These are phyloP conservation scores for Aspergillus cavernicola DNA, from an alignment of 495 filamentous ascomycete genomes.

Conservation along the genomic window DNA sequence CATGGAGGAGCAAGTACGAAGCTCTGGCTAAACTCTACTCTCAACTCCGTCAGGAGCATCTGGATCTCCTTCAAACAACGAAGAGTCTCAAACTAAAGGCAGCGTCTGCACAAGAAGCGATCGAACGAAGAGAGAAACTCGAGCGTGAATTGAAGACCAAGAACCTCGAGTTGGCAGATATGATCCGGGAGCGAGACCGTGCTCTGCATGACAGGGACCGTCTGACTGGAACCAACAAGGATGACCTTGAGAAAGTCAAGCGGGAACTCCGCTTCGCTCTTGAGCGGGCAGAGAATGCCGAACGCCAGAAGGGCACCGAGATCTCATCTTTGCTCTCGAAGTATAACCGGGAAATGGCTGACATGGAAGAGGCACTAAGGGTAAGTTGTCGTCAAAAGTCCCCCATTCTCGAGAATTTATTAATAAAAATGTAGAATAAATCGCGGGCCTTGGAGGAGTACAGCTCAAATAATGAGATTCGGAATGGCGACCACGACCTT, in stretches of 20 bases:
- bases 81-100: constrained; percentile 95
- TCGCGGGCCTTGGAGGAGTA: constrained; percentile 82
- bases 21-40: constrained; percentile 95
- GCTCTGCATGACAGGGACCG: constrained; percentile 93
- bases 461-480: constrained; percentile 69
- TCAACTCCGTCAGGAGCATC: constrained; percentile 89
- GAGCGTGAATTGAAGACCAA: constrained; percentile 98
- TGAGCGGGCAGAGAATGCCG: constrained; percentile 89
- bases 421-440: constrained; percentile 54
- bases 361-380: constrained; percentile 87
- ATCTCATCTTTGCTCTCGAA: constrained; percentile 89
- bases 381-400: constrained; percentile 30
- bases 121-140: constrained; percentile 89
- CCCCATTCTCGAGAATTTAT: background rate
- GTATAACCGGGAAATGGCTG: constrained; percentile 95
- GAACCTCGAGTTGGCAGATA: constrained; percentile 95
- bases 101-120: constrained; percentile 93
- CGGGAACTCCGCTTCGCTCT: constrained; percentile 92
- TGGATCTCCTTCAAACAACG: constrained; percentile 90
- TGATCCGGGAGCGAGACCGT: constrained; percentile 95
- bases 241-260: constrained; percentile 93
- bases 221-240: constrained; percentile 76
- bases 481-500: constrained; percentile 78
- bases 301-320: constrained; percentile 88
- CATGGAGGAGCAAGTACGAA: constrained; percentile 96